Percentiles rank a stretch among this genome's conserved stretches.
These are phyloP conservation scores for Salix exigua DNA, from an alignment of 345 rosid species.

Conservation along the genomic window DNA sequence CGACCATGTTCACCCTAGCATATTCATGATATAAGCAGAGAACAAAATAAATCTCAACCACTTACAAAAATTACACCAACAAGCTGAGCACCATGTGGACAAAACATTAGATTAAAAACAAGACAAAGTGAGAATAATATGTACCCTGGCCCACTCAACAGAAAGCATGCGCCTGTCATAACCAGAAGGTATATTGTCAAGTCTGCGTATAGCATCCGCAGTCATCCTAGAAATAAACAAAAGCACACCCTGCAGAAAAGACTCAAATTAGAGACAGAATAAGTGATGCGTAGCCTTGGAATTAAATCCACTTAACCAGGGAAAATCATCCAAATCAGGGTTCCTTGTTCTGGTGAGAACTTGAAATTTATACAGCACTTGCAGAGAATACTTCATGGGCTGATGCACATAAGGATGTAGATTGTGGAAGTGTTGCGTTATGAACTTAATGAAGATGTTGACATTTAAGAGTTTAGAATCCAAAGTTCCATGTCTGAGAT, in stretches of 20 bases:
- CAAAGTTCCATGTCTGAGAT: constrained; percentile 62
- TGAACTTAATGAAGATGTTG: constrained; percentile 66
- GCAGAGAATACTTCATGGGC: constrained; percentile 62
- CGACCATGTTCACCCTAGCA: constrained; percentile 73
- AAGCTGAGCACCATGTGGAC: background rate
- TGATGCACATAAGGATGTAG: constrained; percentile 71
- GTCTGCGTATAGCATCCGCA: constrained; percentile 68
- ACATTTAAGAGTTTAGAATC: constrained; percentile 47
- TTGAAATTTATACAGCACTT: constrained; percentile 63
- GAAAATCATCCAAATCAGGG: constrained; percentile 39
- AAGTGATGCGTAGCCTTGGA: background rate
- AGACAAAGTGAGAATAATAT: constrained; percentile 2
- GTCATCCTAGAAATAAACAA: constrained; percentile 89
- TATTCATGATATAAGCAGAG: background rate
- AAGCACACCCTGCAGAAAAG: constrained; percentile 67
- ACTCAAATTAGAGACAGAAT: constrained; percentile 17
- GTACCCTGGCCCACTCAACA: constrained; percentile 85
- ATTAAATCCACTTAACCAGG: constrained; percentile 20
- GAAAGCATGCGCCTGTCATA: constrained; percentile 67
- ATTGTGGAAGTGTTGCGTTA: constrained; percentile 70
- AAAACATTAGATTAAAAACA: background rate
- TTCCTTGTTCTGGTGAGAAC: constrained; percentile 32
- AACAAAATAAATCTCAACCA: background rate
- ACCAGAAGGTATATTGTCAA: constrained; percentile 67
- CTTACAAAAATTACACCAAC: background rate